Evolutionary conservation across 805 yeast genomes (phyloP).

Genomic region (Lipomyces starkeyi): DNA sequence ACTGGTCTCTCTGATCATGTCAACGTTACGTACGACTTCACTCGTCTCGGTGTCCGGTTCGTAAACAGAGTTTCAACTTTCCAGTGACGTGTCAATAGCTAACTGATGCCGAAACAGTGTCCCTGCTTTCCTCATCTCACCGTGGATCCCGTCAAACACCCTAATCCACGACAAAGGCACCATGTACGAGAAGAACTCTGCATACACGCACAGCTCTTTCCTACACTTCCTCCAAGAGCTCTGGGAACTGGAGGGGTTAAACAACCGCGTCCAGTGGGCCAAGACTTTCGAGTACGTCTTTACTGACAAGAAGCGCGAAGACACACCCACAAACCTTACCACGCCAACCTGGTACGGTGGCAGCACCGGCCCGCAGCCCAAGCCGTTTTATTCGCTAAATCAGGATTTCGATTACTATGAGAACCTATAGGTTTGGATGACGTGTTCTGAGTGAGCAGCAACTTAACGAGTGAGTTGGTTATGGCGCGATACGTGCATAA

Average conservation of each 20-base stretch:
- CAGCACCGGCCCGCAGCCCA: conserved; percentile 9
- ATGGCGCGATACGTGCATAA: no score
- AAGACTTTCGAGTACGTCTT: conserved; percentile 13
- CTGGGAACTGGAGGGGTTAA: conserved; percentile 13
- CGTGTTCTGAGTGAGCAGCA: no score
- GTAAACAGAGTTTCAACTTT: neutral
- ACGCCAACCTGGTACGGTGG: conserved; percentile 12
- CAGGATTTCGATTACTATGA: neutral
- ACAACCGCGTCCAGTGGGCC: conserved; percentile 20
- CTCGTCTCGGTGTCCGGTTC: conserved; percentile 14
- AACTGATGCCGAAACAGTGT: neutral
- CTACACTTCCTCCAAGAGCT: conserved; percentile 13
- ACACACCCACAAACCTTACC: conserved; percentile 8
- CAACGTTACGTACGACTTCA: conserved; percentile 8
- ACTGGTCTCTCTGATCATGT: neutral
- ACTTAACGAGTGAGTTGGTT: no score
- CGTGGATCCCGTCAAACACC: conserved; percentile 7
- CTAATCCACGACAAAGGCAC: conserved; percentile 13
- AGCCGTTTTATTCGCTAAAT: neutral
- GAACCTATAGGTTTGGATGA: neutral
- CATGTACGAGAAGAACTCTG: conserved; percentile 8
- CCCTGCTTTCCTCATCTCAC: conserved; percentile 14
- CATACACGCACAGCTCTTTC: conserved; percentile 13
- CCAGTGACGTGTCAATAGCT: neutral
- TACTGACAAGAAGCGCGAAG: neutral